phyloP scores from a whole-genome alignment of 306 rosid genomes.

The Quercus gilva region DNA sequence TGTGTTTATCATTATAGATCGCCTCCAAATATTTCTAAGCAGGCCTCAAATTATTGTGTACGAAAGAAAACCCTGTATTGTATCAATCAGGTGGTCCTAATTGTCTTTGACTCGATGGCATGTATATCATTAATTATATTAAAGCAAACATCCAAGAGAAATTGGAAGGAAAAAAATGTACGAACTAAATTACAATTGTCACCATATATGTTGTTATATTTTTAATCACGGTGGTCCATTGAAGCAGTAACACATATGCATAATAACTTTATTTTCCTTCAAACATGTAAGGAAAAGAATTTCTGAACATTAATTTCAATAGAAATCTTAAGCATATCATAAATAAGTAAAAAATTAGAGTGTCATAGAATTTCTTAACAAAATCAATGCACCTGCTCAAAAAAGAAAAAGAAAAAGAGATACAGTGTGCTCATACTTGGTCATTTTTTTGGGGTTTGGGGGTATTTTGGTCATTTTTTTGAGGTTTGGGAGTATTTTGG shows the following conservation, averaged over 20 bases:
- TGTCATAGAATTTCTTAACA: too few species aligned
- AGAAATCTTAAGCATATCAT: too few species aligned
- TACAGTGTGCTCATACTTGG: too few species aligned
- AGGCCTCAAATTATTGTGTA: not conserved
- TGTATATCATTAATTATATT: conserved; percentile 18
- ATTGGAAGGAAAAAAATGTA: conserved; percentile 28
- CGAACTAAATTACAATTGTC: conserved; percentile 36
- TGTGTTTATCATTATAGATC: not conserved
- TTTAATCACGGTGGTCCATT: conserved; percentile 51
- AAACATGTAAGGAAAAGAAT: too few species aligned
- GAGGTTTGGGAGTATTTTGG: too few species aligned
- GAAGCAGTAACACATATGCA: conserved; percentile 5
- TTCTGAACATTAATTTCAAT: too few species aligned
- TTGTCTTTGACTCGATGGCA: conserved; percentile 31
- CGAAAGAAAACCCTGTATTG: not conserved
- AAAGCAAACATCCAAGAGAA: conserved; percentile 40
- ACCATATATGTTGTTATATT: not conserved
- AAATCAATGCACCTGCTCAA: too few species aligned
- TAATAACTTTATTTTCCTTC: too few species aligned
- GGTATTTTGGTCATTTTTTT: too few species aligned
- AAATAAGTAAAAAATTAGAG: too few species aligned
- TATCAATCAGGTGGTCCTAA: conserved; percentile 39
- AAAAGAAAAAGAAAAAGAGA: too few species aligned
- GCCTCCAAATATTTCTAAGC: conserved; percentile 6
- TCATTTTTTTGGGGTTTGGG: too few species aligned